Evolutionary conservation across 352 stramenopile genomes (phyloP).

Genomic region (Pythium dissotocum): DNA sequence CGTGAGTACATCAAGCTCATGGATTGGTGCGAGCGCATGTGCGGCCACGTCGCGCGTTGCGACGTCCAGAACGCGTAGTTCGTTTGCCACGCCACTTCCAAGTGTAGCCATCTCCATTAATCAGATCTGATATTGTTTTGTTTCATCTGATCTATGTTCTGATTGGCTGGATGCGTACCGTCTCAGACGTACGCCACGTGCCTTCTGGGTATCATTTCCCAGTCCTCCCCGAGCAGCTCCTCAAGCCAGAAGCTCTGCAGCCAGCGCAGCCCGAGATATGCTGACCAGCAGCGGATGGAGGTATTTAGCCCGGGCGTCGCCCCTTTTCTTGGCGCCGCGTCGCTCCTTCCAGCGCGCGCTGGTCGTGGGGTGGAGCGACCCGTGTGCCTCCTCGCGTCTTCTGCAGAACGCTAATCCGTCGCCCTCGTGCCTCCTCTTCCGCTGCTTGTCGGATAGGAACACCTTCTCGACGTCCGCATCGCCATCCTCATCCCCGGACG

Average conservation of each 20-base stretch:
- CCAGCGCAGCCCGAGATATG: slow-evolving; percentile 25
- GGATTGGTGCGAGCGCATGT: slow-evolving; percentile 13
- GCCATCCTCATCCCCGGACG: slow-evolving; percentile 14
- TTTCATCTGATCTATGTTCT: neutral
- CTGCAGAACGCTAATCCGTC: slow-evolving; percentile 29
- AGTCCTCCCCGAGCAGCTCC: neutral
- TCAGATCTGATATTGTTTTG: neutral
- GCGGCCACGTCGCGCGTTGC: neutral
- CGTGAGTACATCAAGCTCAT: slow-evolving; percentile 14
- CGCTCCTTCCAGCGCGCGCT: neutral
- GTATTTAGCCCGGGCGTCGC: slow-evolving; percentile 36
- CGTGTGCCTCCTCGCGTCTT: neutral
- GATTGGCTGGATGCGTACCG: neutral
- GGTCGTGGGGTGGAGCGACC: neutral
- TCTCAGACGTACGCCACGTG: neutral
- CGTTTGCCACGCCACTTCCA: neutral
- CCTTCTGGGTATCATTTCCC: neutral
- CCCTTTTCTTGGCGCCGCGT: neutral
- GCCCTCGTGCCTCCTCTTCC: slow-evolving; percentile 24
- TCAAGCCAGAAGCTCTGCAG: neutral
- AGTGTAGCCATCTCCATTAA: neutral
- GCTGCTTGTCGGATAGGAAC: slow-evolving; percentile 32
- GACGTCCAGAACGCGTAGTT: neutral
- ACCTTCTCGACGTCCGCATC: slow-evolving; percentile 30
- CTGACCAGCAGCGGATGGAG: slow-evolving; percentile 58